These are phyloP conservation scores for Candida xyloterini DNA, from an alignment of 805 yeast species.

Conservation along the genomic window DNA sequence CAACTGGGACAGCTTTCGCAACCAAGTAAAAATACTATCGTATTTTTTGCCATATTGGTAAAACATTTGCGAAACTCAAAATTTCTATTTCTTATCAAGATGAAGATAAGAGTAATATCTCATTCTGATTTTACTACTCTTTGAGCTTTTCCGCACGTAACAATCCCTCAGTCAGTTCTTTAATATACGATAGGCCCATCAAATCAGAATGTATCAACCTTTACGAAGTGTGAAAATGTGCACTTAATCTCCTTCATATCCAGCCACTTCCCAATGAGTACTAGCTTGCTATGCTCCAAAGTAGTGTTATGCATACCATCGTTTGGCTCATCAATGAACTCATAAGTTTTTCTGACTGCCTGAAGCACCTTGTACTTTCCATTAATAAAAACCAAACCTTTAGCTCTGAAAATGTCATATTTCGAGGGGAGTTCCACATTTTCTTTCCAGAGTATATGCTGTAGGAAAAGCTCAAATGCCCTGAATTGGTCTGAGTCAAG, in stretches of 20 bases:
- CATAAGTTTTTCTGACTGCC: slow-evolving; percentile 93
- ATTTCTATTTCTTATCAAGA: neutral
- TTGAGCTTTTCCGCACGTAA: too few species aligned
- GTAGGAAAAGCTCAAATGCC: slow-evolving; percentile 61
- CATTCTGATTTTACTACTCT: slow-evolving; percentile 40
- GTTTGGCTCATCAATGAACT: slow-evolving; percentile 48
- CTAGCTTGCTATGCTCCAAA: slow-evolving; percentile 20
- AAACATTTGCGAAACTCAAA: neutral
- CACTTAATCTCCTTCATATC: slow-evolving; percentile 63
- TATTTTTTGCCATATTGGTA: neutral
- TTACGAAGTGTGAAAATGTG: too few species aligned
- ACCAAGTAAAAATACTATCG: neutral
- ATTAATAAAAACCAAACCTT: slow-evolving; percentile 61
- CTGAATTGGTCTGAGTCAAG: slow-evolving; percentile 39
- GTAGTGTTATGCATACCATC: slow-evolving; percentile 1
- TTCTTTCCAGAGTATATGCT: slow-evolving; percentile 72
- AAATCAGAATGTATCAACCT: too few species aligned
- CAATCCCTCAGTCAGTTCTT: slow-evolving; percentile 50
- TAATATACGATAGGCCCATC: too few species aligned
- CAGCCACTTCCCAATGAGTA: slow-evolving; percentile 38
- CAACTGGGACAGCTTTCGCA: neutral
- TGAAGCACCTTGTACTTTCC: slow-evolving; percentile 62
- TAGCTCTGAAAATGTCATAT: slow-evolving; percentile 76
- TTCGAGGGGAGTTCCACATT: slow-evolving; percentile 29
- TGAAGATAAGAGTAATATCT: neutral